A percentile compares a stretch with the other conserved stretches of the same genome.
Conservation (phyloP, 2,329 filamentous ascomycete genomes). For the Zopfia rhizophila region DNA sequence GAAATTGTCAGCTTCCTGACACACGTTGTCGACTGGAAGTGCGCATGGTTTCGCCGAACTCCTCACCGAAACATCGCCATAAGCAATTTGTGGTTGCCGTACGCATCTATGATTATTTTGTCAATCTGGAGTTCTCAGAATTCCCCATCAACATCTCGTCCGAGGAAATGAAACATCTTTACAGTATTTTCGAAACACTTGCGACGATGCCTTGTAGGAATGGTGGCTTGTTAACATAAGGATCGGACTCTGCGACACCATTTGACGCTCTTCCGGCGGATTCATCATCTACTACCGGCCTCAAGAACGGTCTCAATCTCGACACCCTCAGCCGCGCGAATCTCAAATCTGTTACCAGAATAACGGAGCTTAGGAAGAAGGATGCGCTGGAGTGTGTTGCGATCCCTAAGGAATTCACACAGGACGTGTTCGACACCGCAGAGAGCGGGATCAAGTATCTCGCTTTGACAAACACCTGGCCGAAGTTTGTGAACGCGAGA, state of each 20-base stretch:
- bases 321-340: slow-evolving; percentile 42
- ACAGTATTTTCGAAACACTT: slow-evolving; percentile 36
- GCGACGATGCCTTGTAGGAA: slow-evolving; percentile 33
- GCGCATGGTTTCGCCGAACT: slow-evolving; percentile 39
- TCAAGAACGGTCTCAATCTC: slow-evolving; percentile 31
- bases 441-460: slow-evolving; percentile 50
- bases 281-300: slow-evolving; percentile 29
- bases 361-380: slow-evolving; percentile 29
- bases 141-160: slow-evolving; percentile 50
- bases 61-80: slow-evolving; percentile 33
- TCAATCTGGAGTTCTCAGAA: slow-evolving; percentile 45
- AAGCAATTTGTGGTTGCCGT: slow-evolving; percentile 42
- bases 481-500: slow-evolving; percentile 45
- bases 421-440: slow-evolving; percentile 41
- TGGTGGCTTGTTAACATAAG: slow-evolving; percentile 25
- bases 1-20: slow-evolving; percentile 50
- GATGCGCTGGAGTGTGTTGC: slow-evolving; percentile 28
- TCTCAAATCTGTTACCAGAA: slow-evolving; percentile 34
- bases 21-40: slow-evolving; percentile 44
- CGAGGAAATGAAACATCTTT: slow-evolving; percentile 38
- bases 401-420: slow-evolving; percentile 36
- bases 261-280: slow-evolving; percentile 37
- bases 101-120: slow-evolving; percentile 46
- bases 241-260: slow-evolving; percentile 36
- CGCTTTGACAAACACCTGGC: slow-evolving; percentile 49